These are phyloP conservation scores for Auxenochlorella protothecoides DNA, from an alignment of 139 green algal genomes.

Conservation along the genomic window DNA sequence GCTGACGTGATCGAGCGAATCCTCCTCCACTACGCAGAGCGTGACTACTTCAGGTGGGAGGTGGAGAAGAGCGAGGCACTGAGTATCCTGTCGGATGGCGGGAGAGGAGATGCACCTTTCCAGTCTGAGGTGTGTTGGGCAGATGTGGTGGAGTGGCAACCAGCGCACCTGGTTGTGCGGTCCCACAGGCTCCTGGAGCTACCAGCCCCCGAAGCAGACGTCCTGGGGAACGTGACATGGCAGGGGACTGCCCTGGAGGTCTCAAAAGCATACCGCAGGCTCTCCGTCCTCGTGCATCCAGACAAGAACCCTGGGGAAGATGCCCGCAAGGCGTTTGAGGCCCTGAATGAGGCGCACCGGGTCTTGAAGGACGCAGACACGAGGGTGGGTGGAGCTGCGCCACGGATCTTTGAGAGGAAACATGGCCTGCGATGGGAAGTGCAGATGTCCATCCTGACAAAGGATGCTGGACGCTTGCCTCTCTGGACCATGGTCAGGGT, in stretches of 20 bases:
- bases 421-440: not conserved
- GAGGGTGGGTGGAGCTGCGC: conserved; percentile 14
- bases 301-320: conserved; percentile 62
- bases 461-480: not conserved
- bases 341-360: conserved; percentile 53
- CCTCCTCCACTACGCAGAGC: conserved; percentile 44
- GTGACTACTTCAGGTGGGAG: conserved; percentile 56
- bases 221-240: conserved; percentile 49
- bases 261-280: conserved; percentile 50
- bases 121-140: not conserved
- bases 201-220: conserved; percentile 47
- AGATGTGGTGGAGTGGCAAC: not conserved
- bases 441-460: not conserved
- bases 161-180: not conserved
- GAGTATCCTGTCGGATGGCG: not conserved
- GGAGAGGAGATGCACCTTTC: not conserved
- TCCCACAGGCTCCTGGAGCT: conserved; percentile 47
- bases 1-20: conserved; percentile 48
- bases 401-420: no score
- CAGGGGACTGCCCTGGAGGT: conserved; percentile 39
- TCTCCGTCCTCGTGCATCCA: conserved; percentile 67
- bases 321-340: conserved; percentile 48
- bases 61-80: not conserved
- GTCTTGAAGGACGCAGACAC: conserved; percentile 42
- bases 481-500: not conserved